Conservation (phyloP, 352 stramenopile genomes). For the Pythium periplocum region DNA sequence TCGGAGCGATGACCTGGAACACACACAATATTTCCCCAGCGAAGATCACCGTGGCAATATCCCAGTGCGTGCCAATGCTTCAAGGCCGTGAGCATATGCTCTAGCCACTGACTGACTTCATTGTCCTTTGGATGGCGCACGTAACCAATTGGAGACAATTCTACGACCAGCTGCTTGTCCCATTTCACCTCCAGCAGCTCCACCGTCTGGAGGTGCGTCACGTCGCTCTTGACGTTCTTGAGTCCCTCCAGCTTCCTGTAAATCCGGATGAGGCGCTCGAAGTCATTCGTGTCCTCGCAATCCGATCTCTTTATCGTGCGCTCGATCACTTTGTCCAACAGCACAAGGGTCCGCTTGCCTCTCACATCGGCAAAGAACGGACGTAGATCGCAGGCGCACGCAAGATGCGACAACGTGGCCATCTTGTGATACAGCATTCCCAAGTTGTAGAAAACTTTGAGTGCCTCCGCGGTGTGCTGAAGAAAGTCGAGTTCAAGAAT, state of each 20-base stretch:
- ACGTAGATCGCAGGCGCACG: conserved; percentile 1
- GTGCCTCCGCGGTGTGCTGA: neutral
- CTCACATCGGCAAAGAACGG: conserved; percentile 3
- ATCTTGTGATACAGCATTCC: conserved; percentile 3
- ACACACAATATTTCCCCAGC: conserved; percentile 20
- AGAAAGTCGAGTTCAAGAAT: conserved; percentile 4
- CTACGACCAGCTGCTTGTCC: conserved; percentile 1
- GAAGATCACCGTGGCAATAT: conserved; percentile 19
- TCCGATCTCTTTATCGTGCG: no score
- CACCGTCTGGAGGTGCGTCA: conserved; percentile 4
- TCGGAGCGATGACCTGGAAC: neutral
- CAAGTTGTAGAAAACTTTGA: conserved; percentile 11
- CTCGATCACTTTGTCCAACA: no score
- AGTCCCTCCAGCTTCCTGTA: neutral
- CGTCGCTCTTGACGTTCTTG: neutral
- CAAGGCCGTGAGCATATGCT: conserved; percentile 12
- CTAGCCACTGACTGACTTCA: conserved; percentile 1
- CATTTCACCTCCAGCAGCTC: neutral
- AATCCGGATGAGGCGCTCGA: no score
- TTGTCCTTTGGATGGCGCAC: no score
- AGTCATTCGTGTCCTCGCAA: no score
- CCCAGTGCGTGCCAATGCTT: conserved; percentile 12
- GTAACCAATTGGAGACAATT: no score
- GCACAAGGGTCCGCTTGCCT: neutral
- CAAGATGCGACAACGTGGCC: conserved; percentile 1